These are phyloP conservation scores for Alternaria triticina DNA, from an alignment of 2,329 filamentous ascomycete species.

Conservation along the genomic window DNA sequence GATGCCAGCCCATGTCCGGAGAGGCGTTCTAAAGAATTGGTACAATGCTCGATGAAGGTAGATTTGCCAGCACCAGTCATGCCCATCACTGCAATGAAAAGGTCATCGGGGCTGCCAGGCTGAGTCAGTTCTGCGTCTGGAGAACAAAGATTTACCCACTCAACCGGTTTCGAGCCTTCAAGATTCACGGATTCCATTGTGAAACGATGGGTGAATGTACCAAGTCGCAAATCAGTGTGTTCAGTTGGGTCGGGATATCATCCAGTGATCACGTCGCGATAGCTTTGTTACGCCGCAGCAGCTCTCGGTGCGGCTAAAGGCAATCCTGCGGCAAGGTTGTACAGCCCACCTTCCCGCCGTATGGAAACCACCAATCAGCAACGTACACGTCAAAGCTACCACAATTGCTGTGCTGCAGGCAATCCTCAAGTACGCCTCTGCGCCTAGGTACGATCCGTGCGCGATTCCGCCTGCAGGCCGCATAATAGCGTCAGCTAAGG, in stretches of 20 bases:
- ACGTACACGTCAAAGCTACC: slow-evolving; percentile 46
- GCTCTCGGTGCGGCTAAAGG: background rate
- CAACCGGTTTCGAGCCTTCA: background rate
- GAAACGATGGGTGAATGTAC: background rate
- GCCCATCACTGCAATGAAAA: slow-evolving; percentile 49
- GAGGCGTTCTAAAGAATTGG: background rate
- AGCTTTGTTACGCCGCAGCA: background rate
- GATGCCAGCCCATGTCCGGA: background rate
- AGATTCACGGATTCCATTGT: background rate
- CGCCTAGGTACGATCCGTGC: background rate
- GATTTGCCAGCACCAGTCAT: slow-evolving; percentile 52
- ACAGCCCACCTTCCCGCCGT: background rate
- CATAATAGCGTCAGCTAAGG: background rate
- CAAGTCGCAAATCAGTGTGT: background rate
- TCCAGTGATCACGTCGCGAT: background rate
- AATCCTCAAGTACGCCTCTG: slow-evolving; percentile 16
- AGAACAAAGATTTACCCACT: background rate
- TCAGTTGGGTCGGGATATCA: background rate
- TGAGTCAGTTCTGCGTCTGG: background rate
- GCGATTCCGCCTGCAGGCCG: slow-evolving; percentile 29
- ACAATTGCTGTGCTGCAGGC: slow-evolving; percentile 11
- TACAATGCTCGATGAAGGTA: slow-evolving; percentile 41
- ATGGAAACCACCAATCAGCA: background rate
- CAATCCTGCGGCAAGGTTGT: background rate
- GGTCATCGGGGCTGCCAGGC: slow-evolving; percentile 6